Conservation (phyloP, 495 filamentous ascomycete species). For the Gamarada debralockiae region DNA sequence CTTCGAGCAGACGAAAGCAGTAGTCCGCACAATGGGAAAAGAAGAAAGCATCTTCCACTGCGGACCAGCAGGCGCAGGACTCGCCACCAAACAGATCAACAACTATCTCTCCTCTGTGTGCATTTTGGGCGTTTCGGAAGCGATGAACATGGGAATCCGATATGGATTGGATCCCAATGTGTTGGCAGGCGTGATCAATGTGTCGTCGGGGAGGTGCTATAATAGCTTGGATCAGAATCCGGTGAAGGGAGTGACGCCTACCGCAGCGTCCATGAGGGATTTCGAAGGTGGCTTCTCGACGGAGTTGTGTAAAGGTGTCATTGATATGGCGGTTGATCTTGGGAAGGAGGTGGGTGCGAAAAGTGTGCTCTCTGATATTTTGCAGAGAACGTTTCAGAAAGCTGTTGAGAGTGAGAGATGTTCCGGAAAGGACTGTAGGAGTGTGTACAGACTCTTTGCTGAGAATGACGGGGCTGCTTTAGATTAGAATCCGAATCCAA, state of each 20-base stretch:
- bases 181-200: slow-evolving; percentile 19
- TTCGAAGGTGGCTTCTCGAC: slow-evolving; percentile 19
- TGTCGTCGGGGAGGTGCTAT: slow-evolving; percentile 13
- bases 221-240: slow-evolving; percentile 19
- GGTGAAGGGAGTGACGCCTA: slow-evolving; percentile 16
- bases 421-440: slow-evolving; percentile 16
- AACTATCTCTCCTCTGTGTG: slow-evolving; percentile 21
- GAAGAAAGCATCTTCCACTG: slow-evolving; percentile 14
- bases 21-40: slow-evolving; percentile 18
- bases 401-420: slow-evolving; percentile 15
- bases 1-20: slow-evolving; percentile 4
- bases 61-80: slow-evolving; percentile 15
- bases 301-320: slow-evolving; percentile 15
- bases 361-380: slow-evolving; percentile 3
- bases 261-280: slow-evolving; percentile 10
- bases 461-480: background rate
- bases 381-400: slow-evolving; percentile 12
- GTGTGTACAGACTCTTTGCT: slow-evolving; percentile 13
- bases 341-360: slow-evolving; percentile 15
- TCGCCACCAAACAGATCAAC: slow-evolving; percentile 23
- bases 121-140: slow-evolving; percentile 15
- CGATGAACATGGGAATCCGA: slow-evolving; percentile 22
- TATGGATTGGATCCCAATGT: slow-evolving; percentile 22
- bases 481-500: no score
- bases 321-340: slow-evolving; percentile 13